Evolutionary conservation across 805 yeast species (phyloP).

Genomic region (Candida corydali): DNA sequence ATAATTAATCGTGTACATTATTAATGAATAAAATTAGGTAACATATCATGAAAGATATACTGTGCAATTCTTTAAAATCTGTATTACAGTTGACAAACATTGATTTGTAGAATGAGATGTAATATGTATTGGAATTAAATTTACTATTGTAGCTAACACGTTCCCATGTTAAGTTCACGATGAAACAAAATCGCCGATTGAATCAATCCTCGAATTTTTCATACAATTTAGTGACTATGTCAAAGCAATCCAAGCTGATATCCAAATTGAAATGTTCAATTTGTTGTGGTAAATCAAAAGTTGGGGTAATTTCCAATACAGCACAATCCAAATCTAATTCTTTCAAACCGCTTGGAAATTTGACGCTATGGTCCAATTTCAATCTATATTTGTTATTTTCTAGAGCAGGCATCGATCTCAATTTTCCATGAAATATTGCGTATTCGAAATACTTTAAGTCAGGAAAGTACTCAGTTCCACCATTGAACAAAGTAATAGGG

Average conservation of each 20-base stretch:
- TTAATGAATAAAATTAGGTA: not conserved
- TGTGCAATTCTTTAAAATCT: too few species aligned
- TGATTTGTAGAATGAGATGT: too few species aligned
- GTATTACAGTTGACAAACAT: too few species aligned
- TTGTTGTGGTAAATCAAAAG: not conserved
- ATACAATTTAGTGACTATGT: not conserved
- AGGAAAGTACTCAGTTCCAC: not conserved
- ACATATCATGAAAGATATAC: too few species aligned
- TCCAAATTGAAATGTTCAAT: too few species aligned
- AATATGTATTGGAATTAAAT: too few species aligned
- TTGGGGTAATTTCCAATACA: not conserved
- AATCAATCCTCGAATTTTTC: not conserved
- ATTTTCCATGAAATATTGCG: not conserved
- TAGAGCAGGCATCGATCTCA: not conserved
- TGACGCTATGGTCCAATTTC: not conserved
- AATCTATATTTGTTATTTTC: not conserved
- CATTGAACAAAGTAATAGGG: not conserved
- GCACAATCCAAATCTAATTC: not conserved
- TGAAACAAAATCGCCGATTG: not conserved
- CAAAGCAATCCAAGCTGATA: not conserved
- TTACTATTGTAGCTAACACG: too few species aligned
- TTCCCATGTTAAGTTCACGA: too few species aligned
- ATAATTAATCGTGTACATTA: slow-evolving; percentile 12
- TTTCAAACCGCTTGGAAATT: not conserved
- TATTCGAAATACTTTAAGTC: not conserved